Evolutionary conservation across 2,329 filamentous ascomycete species (phyloP).

Genomic region (Aspergillaceae sp.): DNA sequence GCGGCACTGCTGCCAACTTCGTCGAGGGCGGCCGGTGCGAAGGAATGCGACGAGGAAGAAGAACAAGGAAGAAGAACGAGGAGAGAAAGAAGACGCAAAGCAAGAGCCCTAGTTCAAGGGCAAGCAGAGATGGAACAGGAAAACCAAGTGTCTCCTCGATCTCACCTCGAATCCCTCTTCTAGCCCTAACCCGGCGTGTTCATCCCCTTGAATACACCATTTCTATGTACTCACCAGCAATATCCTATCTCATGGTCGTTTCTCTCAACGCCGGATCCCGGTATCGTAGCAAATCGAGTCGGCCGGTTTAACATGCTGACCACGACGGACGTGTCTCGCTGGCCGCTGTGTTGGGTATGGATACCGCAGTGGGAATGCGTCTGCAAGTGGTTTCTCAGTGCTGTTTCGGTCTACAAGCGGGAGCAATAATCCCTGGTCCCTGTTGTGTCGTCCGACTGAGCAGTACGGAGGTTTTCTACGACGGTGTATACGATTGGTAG

Average conservation of each 20-base stretch:
- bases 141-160: conserved; percentile 6
- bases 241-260: conserved; percentile 14
- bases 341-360: conserved; percentile 21
- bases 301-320: conserved; percentile 23
- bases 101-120: conserved; percentile 7
- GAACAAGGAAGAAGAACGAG: too few species aligned
- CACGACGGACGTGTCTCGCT: conserved; percentile 17
- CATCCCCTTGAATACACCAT: conserved; percentile 17
- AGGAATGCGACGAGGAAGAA: conserved; percentile 18
- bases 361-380: conserved; percentile 14
- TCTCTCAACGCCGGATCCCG: conserved; percentile 18
- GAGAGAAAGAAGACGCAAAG: conserved; percentile 5
- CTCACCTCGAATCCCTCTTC: conserved; percentile 12
- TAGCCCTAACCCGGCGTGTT: conserved; percentile 18
- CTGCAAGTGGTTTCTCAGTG: conserved; percentile 13
- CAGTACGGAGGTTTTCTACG: conserved; percentile 36
- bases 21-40: conserved; percentile 30
- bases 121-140: too few species aligned
- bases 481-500: conserved; percentile 27
- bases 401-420: conserved; percentile 32
- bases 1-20: conserved; percentile 29
- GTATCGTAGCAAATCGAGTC: conserved; percentile 15
- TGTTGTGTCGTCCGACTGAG: conserved; percentile 38
- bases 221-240: conserved; percentile 13
- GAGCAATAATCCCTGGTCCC: conserved; percentile 31